Conservation (phyloP, 352 stramenopile genomes). For the Phytophthora citricola region DNA sequence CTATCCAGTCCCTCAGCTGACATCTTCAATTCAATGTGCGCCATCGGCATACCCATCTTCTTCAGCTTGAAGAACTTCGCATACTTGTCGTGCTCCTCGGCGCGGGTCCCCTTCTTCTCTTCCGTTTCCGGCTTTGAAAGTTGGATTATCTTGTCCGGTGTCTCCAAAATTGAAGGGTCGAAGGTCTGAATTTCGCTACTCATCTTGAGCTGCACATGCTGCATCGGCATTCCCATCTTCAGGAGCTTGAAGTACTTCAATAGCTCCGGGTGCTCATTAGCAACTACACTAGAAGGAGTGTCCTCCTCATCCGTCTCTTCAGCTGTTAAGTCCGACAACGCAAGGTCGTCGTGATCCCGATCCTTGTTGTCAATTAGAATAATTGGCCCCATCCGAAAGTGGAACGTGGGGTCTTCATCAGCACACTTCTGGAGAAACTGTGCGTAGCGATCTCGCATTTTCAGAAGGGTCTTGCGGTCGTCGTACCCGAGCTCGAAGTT, state of each 20-base stretch:
- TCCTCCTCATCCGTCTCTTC: slow-evolving; percentile 80
- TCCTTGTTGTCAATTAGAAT: slow-evolving; percentile 80
- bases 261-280: slow-evolving; percentile 71
- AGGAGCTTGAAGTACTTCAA: slow-evolving; percentile 86
- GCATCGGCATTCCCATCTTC: slow-evolving; percentile 78
- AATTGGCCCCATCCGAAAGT: slow-evolving; percentile 74
- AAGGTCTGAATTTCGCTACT: slow-evolving; percentile 62
- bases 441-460: slow-evolving; percentile 80
- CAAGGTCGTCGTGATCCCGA: slow-evolving; percentile 61
- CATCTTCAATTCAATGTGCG: slow-evolving; percentile 95
- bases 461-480: slow-evolving; percentile 78
- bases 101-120: slow-evolving; percentile 52
- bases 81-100: slow-evolving; percentile 76
- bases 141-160: slow-evolving; percentile 87
- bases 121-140: slow-evolving; percentile 72
- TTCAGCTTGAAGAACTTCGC: slow-evolving; percentile 96
- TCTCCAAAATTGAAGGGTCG: slow-evolving; percentile 70
- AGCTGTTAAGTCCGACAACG: slow-evolving; percentile 57
- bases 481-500: slow-evolving; percentile 85
- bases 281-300: slow-evolving; percentile 35
- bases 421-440: slow-evolving; percentile 74
- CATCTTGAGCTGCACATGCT: slow-evolving; percentile 79
- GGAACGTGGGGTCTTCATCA: slow-evolving; percentile 72
- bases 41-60: slow-evolving; percentile 94
- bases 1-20: slow-evolving; percentile 91